phyloP scores from a whole-genome alignment of 495 filamentous ascomycete species.

The Neurospora intermedia region DNA sequence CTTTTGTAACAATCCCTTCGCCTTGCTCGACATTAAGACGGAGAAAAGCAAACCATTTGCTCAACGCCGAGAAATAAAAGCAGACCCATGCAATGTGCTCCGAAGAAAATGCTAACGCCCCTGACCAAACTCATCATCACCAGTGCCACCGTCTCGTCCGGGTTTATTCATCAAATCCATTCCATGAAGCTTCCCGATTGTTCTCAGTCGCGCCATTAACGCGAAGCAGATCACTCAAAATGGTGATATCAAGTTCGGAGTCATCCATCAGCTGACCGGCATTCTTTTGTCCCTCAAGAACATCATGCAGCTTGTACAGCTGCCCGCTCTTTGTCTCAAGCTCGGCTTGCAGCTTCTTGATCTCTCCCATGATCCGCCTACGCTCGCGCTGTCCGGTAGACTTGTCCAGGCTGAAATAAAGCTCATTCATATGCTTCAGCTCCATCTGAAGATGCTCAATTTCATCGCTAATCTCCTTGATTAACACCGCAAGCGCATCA shows the following conservation, averaged over 20 bases:
- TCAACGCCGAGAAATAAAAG: neutral
- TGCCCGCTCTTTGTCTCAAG: slow-evolving; percentile 77
- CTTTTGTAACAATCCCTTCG: neutral
- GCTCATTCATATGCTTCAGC: slow-evolving; percentile 42
- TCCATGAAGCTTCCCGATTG: slow-evolving; percentile 18
- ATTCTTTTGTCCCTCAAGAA: slow-evolving; percentile 70
- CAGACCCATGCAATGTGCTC: neutral
- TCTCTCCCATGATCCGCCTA: slow-evolving; percentile 50
- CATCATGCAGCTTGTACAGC: slow-evolving; percentile 82
- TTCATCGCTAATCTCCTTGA: slow-evolving; percentile 76
- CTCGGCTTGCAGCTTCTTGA: slow-evolving; percentile 50
- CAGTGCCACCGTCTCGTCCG: neutral
- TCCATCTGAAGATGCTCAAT: slow-evolving; percentile 67
- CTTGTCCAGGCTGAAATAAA: slow-evolving; percentile 59
- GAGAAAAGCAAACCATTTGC: neutral
- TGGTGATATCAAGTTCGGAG: slow-evolving; percentile 57
- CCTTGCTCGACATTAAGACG: neutral
- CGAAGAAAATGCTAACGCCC: neutral
- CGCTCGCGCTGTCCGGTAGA: slow-evolving; percentile 55
- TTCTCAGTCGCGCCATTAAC: slow-evolving; percentile 2
- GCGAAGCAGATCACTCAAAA: slow-evolving; percentile 25
- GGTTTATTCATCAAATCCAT: slow-evolving; percentile 25
- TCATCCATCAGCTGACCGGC: slow-evolving; percentile 53
- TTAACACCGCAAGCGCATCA: slow-evolving; percentile 66
- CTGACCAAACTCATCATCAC: neutral